These are phyloP conservation scores for Corymbia calophylla DNA, from an alignment of 441 rosid genomes.

Conservation along the genomic window DNA sequence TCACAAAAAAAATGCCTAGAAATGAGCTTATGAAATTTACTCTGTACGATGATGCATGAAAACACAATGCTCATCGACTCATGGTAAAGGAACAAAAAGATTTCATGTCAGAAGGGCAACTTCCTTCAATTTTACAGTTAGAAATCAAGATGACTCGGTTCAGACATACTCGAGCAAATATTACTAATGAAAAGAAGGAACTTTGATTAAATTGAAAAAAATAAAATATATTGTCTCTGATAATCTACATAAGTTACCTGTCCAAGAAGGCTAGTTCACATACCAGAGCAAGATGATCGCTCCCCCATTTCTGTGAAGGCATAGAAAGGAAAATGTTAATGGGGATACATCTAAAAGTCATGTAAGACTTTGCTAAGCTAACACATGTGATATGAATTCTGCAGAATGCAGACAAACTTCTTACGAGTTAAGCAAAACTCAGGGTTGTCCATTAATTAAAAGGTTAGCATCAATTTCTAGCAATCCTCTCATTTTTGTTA, in stretches of 20 bases:
- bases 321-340: neutral
- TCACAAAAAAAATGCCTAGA: neutral
- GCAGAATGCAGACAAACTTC: neutral
- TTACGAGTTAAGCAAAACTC: neutral
- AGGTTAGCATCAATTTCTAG: neutral
- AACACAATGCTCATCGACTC: neutral
- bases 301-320: constrained; percentile 78
- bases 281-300: constrained; percentile 93
- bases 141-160: neutral
- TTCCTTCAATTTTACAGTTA: neutral
- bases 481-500: neutral
- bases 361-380: neutral
- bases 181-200: neutral
- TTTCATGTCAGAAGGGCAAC: neutral
- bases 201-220: neutral
- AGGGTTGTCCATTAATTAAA: neutral
- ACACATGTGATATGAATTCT: neutral
- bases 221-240: neutral
- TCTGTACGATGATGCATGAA: neutral
- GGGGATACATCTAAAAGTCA: neutral
- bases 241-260: neutral
- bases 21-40: neutral
- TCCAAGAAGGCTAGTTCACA: constrained; percentile 74
- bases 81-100: neutral
- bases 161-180: neutral